Base-by-base conservation (phyloP, 2,329 filamentous ascomycete genomes). In the Fusarium sp. region DNA sequence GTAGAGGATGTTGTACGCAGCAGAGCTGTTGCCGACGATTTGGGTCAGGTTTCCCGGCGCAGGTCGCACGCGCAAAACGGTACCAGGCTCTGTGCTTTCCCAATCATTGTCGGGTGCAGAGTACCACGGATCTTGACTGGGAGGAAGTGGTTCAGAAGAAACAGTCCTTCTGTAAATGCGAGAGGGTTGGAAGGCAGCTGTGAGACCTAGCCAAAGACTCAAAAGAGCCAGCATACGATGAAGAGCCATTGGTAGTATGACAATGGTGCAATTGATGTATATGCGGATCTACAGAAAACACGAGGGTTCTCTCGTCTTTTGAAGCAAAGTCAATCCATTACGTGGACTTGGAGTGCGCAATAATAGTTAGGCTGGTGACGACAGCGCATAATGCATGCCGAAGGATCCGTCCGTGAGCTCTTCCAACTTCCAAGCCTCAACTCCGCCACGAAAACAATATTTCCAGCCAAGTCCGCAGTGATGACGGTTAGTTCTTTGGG, bases 121-220 rank as follows among this genome's bases (percentile, higher is more conserved):
- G 24, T 75, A 75, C 71, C 71, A 75, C 0, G 73, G 71, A 33
- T 75, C 73, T 9, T 70, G 5, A 9, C 66, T 74, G 0, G 73
- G 73, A 0, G 71, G 59, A 0, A 73, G 30, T 2, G 62, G 67
- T 6, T 44, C 39, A 3, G 50, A 45, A 3, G 68, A 59, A 9
- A 51, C 13, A 32, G 53, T 39, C 14, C 54, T 44, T 7, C 50
- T 51, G 24, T 67, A 35, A 14, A 68, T 17, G 2, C 66, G 63
- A 9, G 57, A 28, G 14, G 43, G 19, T 13, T 55, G 45, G 2
- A 26, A 17, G 7, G 55, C 44, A 14, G 56, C 28, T 2, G 24
- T 26, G 2, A 73, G 15, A n/a, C 71, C 61, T 2, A 73, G 14
- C 52, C 65, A 72, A 15, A 72, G 59, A 15, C 59, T 65, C 41